These are phyloP conservation scores for Colletotrichum liaoningense DNA, from an alignment of 2,329 filamentous ascomycete genomes.

Conservation along the genomic window DNA sequence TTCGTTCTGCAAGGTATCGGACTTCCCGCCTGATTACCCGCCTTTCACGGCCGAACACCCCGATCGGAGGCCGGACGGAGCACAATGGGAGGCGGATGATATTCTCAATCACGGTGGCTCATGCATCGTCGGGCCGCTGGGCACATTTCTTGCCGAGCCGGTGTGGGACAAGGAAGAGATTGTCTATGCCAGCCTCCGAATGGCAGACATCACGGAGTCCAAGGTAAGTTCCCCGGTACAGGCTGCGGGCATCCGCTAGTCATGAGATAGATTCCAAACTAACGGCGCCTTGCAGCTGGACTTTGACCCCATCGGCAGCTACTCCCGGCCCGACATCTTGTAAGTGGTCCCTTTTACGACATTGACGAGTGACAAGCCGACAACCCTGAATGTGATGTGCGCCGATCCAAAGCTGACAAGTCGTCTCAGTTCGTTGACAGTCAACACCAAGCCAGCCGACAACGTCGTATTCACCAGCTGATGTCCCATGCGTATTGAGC, in stretches of 20 bases:
- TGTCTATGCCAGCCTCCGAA: constrained; percentile 49
- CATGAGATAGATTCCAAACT: constrained; percentile 6
- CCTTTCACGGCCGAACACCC: constrained; percentile 51
- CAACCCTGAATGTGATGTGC: not conserved
- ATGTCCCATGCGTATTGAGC: not conserved
- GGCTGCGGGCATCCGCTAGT: not conserved
- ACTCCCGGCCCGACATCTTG: constrained; percentile 54
- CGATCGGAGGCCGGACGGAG: constrained; percentile 51
- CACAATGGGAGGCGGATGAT: constrained; percentile 48
- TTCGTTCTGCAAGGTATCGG: constrained; percentile 52
- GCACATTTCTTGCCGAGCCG: constrained; percentile 50
- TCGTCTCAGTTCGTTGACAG: constrained; percentile 39
- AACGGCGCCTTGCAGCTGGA: constrained; percentile 46
- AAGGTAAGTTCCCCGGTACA: constrained; percentile 42
- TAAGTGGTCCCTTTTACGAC: constrained; percentile 40
- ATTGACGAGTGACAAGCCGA: constrained; percentile 23
- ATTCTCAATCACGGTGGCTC: constrained; percentile 53
- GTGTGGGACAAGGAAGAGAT: constrained; percentile 53
- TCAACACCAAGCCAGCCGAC: constrained; percentile 45
- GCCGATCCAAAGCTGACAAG: constrained; percentile 27
- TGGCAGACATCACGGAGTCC: constrained; percentile 49
- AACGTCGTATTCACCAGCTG: constrained; percentile 41
- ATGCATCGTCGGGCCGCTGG: constrained; percentile 53
- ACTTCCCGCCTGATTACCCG: constrained; percentile 54
- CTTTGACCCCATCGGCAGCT: constrained; percentile 55